Evolutionary conservation across 441 rosid genomes (phyloP).

Genomic region (Hura crepitans): DNA sequence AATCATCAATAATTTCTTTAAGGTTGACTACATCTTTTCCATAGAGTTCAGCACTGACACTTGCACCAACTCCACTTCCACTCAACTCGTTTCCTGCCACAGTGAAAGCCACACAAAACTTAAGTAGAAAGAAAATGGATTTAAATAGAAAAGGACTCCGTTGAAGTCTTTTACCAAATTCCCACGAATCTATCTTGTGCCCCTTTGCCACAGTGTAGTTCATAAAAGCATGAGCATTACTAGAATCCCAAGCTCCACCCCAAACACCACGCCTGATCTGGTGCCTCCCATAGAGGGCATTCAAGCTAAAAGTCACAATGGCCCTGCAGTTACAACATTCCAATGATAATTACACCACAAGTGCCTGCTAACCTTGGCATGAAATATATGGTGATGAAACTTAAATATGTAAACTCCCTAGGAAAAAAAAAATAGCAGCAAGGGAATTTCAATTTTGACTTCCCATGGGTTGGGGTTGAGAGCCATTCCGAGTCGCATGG

Average conservation of each 20-base stretch:
- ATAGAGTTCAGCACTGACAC: constrained; percentile 63
- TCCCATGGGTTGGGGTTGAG: background rate
- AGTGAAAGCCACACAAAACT: constrained; percentile 15
- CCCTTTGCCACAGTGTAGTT: constrained; percentile 80
- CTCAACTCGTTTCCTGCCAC: constrained; percentile 78
- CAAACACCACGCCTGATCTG: constrained; percentile 46
- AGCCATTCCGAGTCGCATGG: background rate
- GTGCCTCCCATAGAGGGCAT: constrained; percentile 82
- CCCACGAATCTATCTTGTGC: constrained; percentile 86
- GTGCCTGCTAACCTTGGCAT: constrained; percentile 6
- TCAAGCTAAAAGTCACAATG: constrained; percentile 78
- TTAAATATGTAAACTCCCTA: background rate
- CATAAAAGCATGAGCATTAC: constrained; percentile 67
- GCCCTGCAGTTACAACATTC: constrained; percentile 48
- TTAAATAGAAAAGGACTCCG: background rate
- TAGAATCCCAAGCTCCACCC: constrained; percentile 84
- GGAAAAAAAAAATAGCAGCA: background rate
- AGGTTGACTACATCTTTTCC: constrained; percentile 70
- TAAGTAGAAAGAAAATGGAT: constrained; percentile 19
- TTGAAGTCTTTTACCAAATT: constrained; percentile 55
- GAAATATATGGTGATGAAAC: constrained; percentile 8
- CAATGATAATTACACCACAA: constrained; percentile 15
- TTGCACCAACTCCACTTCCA: constrained; percentile 78
- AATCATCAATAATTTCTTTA: constrained; percentile 45
- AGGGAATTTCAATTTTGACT: background rate